phyloP scores from a whole-genome alignment of 176 grass and related monocot species.

The Chloris gayana region DNA sequence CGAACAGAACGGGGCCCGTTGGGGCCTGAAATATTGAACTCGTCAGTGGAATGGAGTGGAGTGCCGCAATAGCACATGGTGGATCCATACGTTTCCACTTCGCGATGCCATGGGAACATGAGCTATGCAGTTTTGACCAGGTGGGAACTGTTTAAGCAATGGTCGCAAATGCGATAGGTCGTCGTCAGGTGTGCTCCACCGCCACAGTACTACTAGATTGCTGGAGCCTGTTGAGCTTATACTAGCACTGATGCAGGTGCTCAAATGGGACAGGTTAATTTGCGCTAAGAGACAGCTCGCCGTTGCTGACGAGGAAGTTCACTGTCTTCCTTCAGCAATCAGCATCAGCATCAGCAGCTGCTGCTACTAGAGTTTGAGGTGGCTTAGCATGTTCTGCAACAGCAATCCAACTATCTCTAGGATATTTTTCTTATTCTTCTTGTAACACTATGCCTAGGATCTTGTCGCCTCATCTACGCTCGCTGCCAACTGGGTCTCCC shows the following conservation, averaged over 20 bases:
- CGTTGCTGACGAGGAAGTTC: not conserved
- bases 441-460: not conserved
- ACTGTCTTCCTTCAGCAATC: not conserved
- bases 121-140: not conserved
- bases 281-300: not conserved
- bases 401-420: too few species aligned
- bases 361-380: not conserved
- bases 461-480: too few species aligned
- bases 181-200: not conserved
- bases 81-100: not conserved
- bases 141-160: not conserved
- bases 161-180: not conserved
- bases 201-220: not conserved
- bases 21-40: not conserved
- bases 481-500: too few species aligned
- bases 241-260: too few species aligned
- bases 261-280: not conserved
- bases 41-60: not conserved
- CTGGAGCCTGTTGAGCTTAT: not conserved
- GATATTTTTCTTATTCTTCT: too few species aligned
- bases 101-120: not conserved
- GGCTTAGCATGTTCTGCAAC: conserved; percentile 21
- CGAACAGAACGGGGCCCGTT: not conserved
- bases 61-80: not conserved
- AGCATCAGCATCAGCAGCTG: not conserved